A percentile compares a stretch with the other conserved stretches of the same genome.
phyloP scores from a whole-genome alignment of 495 filamentous ascomycete genomes.

The Lentithecium fluviatile region DNA sequence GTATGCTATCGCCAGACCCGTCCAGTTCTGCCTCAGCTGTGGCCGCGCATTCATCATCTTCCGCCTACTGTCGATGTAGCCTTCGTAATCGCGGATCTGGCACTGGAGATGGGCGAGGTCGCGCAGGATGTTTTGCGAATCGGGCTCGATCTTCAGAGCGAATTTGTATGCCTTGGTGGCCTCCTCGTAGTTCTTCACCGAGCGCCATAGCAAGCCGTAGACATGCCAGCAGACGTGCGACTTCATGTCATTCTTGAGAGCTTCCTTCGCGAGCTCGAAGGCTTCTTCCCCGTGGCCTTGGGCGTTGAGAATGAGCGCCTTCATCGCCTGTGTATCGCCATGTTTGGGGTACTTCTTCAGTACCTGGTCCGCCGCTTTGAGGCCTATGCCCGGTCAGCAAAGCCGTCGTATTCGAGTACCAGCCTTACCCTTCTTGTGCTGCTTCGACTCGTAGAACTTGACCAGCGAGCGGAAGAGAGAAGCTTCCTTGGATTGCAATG shows the following conservation, averaged over 20 bases:
- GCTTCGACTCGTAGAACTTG: conserved; percentile 94
- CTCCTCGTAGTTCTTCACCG: conserved; percentile 95
- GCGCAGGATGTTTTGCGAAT: conserved; percentile 88
- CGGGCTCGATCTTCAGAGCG: conserved; percentile 86
- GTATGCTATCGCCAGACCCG: conserved; percentile 86
- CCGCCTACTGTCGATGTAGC: conserved; percentile 82
- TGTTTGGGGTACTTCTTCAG: conserved; percentile 90
- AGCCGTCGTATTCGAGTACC: neutral
- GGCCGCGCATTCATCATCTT: conserved; percentile 82
- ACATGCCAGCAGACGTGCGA: conserved; percentile 99
- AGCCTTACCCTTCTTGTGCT: conserved; percentile 83
- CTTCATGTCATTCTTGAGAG: conserved; percentile 92
- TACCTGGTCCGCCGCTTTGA: conserved; percentile 92
- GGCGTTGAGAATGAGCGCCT: conserved; percentile 91
- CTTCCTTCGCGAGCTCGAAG: conserved; percentile 85
- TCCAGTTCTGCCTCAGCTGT: conserved; percentile 86
- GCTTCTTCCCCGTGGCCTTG: conserved; percentile 89
- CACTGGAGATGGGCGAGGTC: conserved; percentile 91
- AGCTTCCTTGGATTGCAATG: conserved; percentile 82
- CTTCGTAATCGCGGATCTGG: conserved; percentile 94
- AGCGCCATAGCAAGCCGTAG: conserved; percentile 90
- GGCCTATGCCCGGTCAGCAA: conserved; percentile 52
- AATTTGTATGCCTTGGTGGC: conserved; percentile 98
- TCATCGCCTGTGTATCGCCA: conserved; percentile 98
- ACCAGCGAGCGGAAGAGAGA: conserved; percentile 92